Conservation (phyloP, 2,329 filamentous ascomycete species). For the Hymenoscyphus scutula region DNA sequence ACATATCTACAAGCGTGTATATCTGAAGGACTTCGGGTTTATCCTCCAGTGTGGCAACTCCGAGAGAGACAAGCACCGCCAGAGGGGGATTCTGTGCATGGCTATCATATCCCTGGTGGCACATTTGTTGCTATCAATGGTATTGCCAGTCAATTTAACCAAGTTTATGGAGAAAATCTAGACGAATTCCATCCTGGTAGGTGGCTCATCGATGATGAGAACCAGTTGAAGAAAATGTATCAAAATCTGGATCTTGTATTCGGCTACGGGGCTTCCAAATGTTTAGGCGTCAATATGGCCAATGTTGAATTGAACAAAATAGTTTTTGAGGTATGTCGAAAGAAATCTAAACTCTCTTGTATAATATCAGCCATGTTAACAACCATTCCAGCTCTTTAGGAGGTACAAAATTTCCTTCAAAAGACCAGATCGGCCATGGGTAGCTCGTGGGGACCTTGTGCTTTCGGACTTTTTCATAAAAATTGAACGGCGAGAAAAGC, state of each 20-base stretch:
- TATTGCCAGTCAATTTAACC: slow-evolving; percentile 27
- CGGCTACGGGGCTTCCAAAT: too few species aligned
- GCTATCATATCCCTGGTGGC: slow-evolving; percentile 22
- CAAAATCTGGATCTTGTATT: too few species aligned
- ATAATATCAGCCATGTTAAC: too few species aligned
- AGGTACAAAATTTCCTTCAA: slow-evolving; percentile 4
- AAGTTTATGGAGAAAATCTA: slow-evolving; percentile 40
- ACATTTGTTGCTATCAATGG: slow-evolving; percentile 36
- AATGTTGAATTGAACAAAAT: slow-evolving; percentile 49
- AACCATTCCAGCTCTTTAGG: slow-evolving; percentile 2
- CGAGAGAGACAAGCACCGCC: slow-evolving; percentile 22
- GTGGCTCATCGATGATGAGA: slow-evolving; percentile 11
- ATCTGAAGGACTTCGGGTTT: slow-evolving; percentile 48
- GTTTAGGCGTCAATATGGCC: slow-evolving; percentile 37
- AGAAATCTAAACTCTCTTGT: neutral
- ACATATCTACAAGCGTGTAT: slow-evolving; percentile 51
- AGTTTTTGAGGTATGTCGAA: slow-evolving; percentile 44
- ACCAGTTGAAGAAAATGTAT: too few species aligned
- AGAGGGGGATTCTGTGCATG: slow-evolving; percentile 22
- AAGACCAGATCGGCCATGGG: neutral
- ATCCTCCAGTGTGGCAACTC: slow-evolving; percentile 41
- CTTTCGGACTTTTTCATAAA: neutral
- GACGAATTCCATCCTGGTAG: slow-evolving; percentile 3
- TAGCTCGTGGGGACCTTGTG: neutral
- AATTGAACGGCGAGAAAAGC: neutral